These are phyloP conservation scores for Ogataea nitratoaversa DNA, from an alignment of 805 yeast species.

Conservation along the genomic window DNA sequence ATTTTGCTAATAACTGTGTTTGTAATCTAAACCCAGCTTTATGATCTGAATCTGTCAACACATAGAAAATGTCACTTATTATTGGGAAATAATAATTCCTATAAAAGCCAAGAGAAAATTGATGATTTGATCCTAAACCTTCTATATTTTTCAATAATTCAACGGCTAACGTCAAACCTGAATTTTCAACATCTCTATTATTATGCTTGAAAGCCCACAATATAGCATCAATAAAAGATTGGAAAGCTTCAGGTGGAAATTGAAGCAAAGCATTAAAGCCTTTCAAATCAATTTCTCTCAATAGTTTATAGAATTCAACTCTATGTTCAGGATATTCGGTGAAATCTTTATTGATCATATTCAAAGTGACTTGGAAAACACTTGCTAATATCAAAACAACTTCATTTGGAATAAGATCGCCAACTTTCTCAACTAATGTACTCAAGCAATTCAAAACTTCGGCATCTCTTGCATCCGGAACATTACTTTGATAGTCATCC, in stretches of 20 bases:
- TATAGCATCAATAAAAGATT: constrained; percentile 85
- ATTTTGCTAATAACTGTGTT: constrained; percentile 74
- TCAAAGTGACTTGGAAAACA: constrained; percentile 90
- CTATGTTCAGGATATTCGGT: constrained; percentile 97
- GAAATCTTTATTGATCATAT: constrained; percentile 93
- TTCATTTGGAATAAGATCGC: constrained; percentile 83
- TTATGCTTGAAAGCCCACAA: constrained; percentile 98
- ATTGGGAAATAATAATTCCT: constrained; percentile 85
- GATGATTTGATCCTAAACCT: constrained; percentile 54
- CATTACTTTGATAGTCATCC: constrained; percentile 83
- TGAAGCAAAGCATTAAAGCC: constrained; percentile 83
- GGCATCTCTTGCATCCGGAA: constrained; percentile 96
- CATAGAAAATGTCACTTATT: constrained; percentile 86
- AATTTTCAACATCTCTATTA: constrained; percentile 92
- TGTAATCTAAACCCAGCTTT: constrained; percentile 93
- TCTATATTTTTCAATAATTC: constrained; percentile 86
- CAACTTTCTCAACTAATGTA: constrained; percentile 82
- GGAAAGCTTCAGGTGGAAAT: constrained; percentile 89
- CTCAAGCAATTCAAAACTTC: constrained; percentile 95
- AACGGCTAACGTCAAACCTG: constrained; percentile 78
- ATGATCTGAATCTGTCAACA: constrained; percentile 94
- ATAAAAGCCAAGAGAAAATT: constrained; percentile 82
- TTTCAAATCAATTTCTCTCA: constrained; percentile 80
- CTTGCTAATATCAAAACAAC: constrained; percentile 82
- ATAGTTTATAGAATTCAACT: constrained; percentile 87